phyloP scores from a whole-genome alignment of 1,284 basidiomycete species.

The Retiboletus flavoniger region DNA sequence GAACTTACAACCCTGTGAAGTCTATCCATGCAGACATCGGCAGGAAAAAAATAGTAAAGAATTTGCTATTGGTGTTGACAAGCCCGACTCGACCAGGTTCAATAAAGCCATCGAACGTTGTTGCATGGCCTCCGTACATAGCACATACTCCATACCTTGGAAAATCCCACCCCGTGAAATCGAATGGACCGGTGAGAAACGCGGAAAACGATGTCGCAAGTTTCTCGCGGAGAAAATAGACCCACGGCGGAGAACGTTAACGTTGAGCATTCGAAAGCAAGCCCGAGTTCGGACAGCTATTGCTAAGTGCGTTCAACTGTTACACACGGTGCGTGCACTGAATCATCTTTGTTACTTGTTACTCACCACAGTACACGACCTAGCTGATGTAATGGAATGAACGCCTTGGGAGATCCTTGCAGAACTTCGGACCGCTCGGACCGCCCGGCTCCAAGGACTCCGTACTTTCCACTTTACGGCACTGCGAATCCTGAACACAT shows the following conservation, averaged over 20 bases:
- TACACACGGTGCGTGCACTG: neutral
- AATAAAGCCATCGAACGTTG: neutral
- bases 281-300: neutral
- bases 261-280: too few species aligned
- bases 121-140: too few species aligned
- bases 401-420: neutral
- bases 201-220: neutral
- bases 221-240: neutral
- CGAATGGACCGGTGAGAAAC: neutral
- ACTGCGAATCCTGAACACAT: too few species aligned
- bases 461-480: too few species aligned
- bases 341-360: too few species aligned
- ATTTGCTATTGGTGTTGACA: neutral
- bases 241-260: too few species aligned
- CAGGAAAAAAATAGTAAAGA: neutral
- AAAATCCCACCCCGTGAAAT: neutral
- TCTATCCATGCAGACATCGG: neutral
- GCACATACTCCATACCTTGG: neutral
- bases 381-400: too few species aligned
- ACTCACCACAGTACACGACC: too few species aligned
- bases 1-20: neutral
- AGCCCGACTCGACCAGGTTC: neutral
- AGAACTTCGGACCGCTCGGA: neutral
- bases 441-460: neutral
- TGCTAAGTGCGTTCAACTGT: neutral